Conservation (phyloP, 768 basidiomycete species). For the Chalciporus chontae region DNA sequence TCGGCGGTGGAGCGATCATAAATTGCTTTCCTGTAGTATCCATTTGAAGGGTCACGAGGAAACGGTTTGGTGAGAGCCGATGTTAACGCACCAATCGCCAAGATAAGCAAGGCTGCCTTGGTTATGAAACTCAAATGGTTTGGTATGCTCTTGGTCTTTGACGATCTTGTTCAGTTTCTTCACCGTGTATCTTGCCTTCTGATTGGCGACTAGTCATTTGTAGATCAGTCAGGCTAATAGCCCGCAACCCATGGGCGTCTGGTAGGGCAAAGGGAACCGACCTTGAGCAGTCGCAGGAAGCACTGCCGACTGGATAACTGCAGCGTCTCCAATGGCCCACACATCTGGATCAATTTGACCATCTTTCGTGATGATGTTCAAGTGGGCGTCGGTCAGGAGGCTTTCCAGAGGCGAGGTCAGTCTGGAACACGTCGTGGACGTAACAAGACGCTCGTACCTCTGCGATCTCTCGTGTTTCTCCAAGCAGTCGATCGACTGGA, state of each 20-base stretch:
- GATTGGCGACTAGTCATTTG: conserved; percentile 57
- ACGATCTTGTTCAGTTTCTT: conserved; percentile 64
- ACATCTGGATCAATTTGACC: conserved; percentile 61
- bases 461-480: conserved; percentile 59
- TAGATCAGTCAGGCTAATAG: conserved; percentile 8
- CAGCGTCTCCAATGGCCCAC: conserved; percentile 81
- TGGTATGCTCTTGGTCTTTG: conserved; percentile 42
- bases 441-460: conserved; percentile 33
- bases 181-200: conserved; percentile 67
- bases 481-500: conserved; percentile 55
- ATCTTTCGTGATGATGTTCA: conserved; percentile 58
- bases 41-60: conserved; percentile 7
- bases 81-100: conserved; percentile 57
- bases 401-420: conserved; percentile 24
- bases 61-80: neutral
- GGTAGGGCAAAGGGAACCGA: conserved; percentile 20
- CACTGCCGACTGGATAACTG: conserved; percentile 49
- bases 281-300: conserved; percentile 89
- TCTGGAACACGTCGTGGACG: conserved; percentile 30
- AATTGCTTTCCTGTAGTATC: conserved; percentile 60
- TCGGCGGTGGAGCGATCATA: conserved; percentile 60
- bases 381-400: conserved; percentile 49
- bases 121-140: conserved; percentile 69
- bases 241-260: conserved; percentile 20
- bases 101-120: conserved; percentile 77